Evolutionary conservation across 176 grass and related monocot species (phyloP).

Genomic region (Guadua angustifolia): DNA sequence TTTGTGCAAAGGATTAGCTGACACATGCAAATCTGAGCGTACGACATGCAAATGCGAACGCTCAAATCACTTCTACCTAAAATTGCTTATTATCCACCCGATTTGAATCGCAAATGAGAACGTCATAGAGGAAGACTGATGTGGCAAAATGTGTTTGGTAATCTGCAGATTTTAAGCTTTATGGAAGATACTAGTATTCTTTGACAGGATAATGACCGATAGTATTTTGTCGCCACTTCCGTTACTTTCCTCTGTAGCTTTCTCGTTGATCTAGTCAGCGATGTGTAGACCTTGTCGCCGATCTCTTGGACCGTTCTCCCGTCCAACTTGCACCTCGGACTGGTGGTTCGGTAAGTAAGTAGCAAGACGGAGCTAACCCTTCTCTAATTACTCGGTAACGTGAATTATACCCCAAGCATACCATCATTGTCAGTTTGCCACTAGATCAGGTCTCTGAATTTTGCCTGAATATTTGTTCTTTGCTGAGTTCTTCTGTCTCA

Average conservation of each 20-base stretch:
- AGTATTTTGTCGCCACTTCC: neutral
- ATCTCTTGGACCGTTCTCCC: constrained; percentile 15
- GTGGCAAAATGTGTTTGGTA: neutral
- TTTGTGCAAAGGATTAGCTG: neutral
- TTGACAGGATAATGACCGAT: neutral
- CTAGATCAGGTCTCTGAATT: constrained; percentile 22
- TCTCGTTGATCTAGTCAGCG: neutral
- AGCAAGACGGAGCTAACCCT: neutral
- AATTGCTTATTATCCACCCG: neutral
- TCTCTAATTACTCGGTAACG: neutral
- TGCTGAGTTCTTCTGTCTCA: neutral
- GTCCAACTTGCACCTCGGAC: neutral
- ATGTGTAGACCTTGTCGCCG: neutral
- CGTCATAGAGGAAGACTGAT: neutral
- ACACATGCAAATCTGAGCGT: neutral
- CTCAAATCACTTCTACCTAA: constrained; percentile 23
- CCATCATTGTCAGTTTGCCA: neutral
- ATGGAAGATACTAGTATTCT: neutral
- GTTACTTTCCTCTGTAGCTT: neutral
- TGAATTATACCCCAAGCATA: constrained; percentile 14
- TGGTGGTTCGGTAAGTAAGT: constrained; percentile 12
- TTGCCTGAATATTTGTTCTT: neutral
- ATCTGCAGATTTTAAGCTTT: neutral
- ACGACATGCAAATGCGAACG: neutral
- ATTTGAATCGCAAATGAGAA: neutral